These are phyloP conservation scores for Cutaneotrichosporon cutaneum DNA, from an alignment of 1,284 basidiomycete species.

Conservation along the genomic window DNA sequence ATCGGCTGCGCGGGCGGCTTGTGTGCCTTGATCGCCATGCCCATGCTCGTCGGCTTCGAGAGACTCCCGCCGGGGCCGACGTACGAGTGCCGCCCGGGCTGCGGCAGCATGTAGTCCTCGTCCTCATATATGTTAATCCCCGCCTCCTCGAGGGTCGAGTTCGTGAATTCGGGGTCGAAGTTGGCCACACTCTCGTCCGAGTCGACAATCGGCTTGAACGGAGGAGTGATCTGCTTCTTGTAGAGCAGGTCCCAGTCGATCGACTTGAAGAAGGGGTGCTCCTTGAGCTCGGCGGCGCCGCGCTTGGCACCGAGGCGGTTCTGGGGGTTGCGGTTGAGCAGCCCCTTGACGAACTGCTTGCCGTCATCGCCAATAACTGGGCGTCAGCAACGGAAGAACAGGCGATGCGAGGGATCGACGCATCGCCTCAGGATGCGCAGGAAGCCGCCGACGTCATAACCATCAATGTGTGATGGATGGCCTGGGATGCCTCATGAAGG, in stretches of 20 bases:
- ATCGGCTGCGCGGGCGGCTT: constrained; percentile 32
- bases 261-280: constrained; percentile 88
- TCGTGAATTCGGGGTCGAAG: constrained; percentile 97
- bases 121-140: constrained; percentile 63
- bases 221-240: constrained; percentile 88
- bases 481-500: background rate
- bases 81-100: constrained; percentile 45
- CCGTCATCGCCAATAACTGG: constrained; percentile 88
- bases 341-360: constrained; percentile 98
- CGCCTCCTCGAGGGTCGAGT: constrained; percentile 46
- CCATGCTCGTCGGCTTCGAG: constrained; percentile 36
- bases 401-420: background rate
- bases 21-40: constrained; percentile 48
- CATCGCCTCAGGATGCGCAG: background rate
- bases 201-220: constrained; percentile 97
- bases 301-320: constrained; percentile 88
- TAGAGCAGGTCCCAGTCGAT: constrained; percentile 89
- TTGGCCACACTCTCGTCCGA: constrained; percentile 97
- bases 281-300: constrained; percentile 92
- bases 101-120: constrained; percentile 45
- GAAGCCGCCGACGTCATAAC: background rate
- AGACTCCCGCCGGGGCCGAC: constrained; percentile 51
- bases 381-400: background rate
- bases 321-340: constrained; percentile 96
- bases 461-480: background rate